Percentiles rank a stretch among this genome's conserved stretches.
Conservation (phyloP, 257 asterid species). For the Solanum lycopersicoides region DNA sequence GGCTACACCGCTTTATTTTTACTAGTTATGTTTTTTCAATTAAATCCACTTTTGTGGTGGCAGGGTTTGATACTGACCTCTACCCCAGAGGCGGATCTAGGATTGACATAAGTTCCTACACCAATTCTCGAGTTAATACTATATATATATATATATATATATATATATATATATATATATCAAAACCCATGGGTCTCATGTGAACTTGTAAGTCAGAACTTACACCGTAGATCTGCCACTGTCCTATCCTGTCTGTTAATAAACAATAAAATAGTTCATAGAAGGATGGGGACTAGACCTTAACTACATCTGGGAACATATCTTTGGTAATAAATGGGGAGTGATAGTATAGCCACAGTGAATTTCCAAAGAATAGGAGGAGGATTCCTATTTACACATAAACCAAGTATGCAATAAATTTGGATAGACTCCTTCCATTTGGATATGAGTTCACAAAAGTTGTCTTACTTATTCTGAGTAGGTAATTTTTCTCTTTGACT, state of each 20-base stretch:
- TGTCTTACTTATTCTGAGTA: not conserved
- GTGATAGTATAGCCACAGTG: not conserved
- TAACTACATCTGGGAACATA: not conserved
- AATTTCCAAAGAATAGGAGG: not conserved
- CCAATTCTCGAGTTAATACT: not conserved
- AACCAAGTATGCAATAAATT: not conserved
- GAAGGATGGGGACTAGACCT: not conserved
- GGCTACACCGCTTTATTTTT: not conserved
- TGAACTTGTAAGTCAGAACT: no score
- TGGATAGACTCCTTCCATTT: not conserved
- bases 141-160: no score
- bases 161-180: no score
- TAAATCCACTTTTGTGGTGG: not conserved
- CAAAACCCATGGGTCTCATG: no score
- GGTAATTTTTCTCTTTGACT: not conserved
- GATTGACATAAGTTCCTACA: not conserved
- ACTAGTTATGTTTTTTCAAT: not conserved
- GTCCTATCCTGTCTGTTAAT: not conserved
- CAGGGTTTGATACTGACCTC: not conserved
- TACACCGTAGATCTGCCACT: no score
- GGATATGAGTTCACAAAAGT: not conserved
- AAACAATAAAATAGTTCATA: not conserved
- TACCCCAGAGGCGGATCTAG: not conserved
- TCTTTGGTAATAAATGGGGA: not conserved
- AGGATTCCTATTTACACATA: not conserved